Conservation (phyloP, 78 protist species). For the Tieghemostelium lacteum region DNA sequence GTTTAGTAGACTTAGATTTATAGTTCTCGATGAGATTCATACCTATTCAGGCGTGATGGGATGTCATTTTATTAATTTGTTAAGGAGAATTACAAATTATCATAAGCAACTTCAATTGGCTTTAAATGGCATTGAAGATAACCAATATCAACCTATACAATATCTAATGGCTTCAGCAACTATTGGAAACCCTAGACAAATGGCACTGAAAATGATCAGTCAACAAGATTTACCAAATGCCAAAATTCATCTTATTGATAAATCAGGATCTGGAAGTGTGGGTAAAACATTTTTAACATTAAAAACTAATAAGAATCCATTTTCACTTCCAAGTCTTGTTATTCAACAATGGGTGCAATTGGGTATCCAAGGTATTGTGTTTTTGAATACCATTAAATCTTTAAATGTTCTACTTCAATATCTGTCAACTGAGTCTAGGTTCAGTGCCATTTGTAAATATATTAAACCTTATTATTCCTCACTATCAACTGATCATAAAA, state of each 20-base stretch:
- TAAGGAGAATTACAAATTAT: conserved; percentile 61
- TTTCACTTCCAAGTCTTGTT: background rate
- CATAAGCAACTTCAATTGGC: background rate
- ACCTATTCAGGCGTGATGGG: conserved; percentile 82
- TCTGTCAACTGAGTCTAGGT: conserved; percentile 7
- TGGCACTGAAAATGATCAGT: conserved; percentile 28
- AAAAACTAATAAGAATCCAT: conserved; percentile 7
- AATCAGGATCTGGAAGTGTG: conserved; percentile 52
- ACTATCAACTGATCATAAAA: background rate
- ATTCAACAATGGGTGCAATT: conserved; percentile 33
- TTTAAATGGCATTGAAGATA: background rate
- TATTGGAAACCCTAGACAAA: conserved; percentile 65
- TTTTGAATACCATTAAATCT: conserved; percentile 57
- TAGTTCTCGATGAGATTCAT: conserved; percentile 81
- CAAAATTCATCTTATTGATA: conserved; percentile 21
- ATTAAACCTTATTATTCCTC: conserved; percentile 69
- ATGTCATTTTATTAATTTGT: conserved; percentile 69
- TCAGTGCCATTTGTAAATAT: background rate
- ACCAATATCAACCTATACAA: conserved; percentile 23
- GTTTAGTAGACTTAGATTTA: conserved; percentile 26
- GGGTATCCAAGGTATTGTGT: conserved; percentile 55
- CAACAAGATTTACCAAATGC: background rate
- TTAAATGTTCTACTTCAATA: conserved; percentile 12
- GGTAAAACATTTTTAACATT: conserved; percentile 26
- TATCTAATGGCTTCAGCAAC: conserved; percentile 82